These are phyloP conservation scores for Stentor roeselii DNA, from an alignment of 73 alveolate species.

Conservation along the genomic window DNA sequence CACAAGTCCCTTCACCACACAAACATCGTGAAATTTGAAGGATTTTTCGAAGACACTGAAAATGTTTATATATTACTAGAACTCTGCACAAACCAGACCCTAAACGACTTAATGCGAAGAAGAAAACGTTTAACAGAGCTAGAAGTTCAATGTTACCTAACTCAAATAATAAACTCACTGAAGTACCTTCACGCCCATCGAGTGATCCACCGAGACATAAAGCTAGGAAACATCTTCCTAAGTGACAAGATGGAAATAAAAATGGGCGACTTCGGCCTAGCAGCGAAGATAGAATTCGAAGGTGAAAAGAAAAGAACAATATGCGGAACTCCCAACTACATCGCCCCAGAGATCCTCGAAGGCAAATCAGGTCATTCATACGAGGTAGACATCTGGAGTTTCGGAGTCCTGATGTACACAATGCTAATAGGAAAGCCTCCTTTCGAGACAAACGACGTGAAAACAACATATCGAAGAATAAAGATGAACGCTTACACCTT, in stretches of 20 bases:
- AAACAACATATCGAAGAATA: constrained; percentile 72
- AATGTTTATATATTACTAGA: constrained; percentile 43
- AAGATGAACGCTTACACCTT: constrained; percentile 63
- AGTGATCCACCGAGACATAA: constrained; percentile 76
- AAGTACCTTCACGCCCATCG: constrained; percentile 59
- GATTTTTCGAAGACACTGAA: constrained; percentile 12
- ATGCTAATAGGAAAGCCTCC: constrained; percentile 84
- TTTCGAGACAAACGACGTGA: constrained; percentile 80
- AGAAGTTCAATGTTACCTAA: constrained; percentile 49
- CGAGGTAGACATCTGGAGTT: constrained; percentile 87
- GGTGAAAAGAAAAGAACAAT: constrained; percentile 81
- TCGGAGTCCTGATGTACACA: constrained; percentile 81
- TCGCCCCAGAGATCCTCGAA: constrained; percentile 87
- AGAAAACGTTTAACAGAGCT: constrained; percentile 54
- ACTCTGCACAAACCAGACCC: constrained; percentile 57
- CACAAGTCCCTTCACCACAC: constrained; percentile 71
- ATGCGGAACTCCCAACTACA: constrained; percentile 87
- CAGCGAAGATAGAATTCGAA: constrained; percentile 75
- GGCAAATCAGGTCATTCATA: constrained; percentile 77
- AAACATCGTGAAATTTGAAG: constrained; percentile 69
- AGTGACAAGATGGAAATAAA: constrained; percentile 84
- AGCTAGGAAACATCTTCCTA: constrained; percentile 73
- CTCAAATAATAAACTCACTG: constrained; percentile 55
- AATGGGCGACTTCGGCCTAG: constrained; percentile 85
- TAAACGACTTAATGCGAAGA: constrained; percentile 47